phyloP scores from a whole-genome alignment of 2,329 filamentous ascomycete species.

The Phaeoacremonium minimum region DNA sequence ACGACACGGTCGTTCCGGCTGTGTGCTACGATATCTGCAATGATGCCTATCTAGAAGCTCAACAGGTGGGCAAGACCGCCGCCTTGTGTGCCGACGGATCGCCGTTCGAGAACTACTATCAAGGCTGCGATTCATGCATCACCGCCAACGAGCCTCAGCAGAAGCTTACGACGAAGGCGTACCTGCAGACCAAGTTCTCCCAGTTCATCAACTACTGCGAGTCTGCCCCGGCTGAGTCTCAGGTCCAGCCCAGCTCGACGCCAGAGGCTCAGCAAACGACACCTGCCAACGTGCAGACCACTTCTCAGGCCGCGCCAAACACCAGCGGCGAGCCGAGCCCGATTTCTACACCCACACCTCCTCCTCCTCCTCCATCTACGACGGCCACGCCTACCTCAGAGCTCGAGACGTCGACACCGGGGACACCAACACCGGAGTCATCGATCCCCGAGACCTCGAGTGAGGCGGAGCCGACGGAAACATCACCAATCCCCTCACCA shows the following conservation, averaged over 20 bases:
- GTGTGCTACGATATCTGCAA: conserved; percentile 52
- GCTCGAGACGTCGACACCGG: neutral
- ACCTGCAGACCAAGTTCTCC: conserved; percentile 30
- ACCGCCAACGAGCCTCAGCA: conserved; percentile 12
- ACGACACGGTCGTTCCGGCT: conserved; percentile 31
- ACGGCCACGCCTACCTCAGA: neutral
- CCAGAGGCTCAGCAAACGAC: conserved; percentile 11
- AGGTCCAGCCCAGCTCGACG: conserved; percentile 10
- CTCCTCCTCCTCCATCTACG: conserved; percentile 1
- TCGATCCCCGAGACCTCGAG: neutral
- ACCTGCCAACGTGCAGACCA: conserved; percentile 6
- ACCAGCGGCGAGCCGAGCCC: conserved; percentile 6
- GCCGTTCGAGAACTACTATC: conserved; percentile 30
- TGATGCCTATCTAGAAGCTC: conserved; percentile 38
- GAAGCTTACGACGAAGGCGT: conserved; percentile 23
- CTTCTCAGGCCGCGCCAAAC: conserved; percentile 11
- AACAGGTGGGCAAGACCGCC: conserved; percentile 39
- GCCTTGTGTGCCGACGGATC: conserved; percentile 39
- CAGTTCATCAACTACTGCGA: conserved; percentile 45
- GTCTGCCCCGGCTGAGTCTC: conserved; percentile 3
- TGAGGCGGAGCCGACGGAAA: neutral
- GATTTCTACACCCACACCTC: conserved; percentile 8
- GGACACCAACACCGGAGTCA: neutral
- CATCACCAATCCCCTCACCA: neutral
- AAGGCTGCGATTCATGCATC: conserved; percentile 39